Base-by-base conservation (phyloP, 2,329 filamentous ascomycete species). In the Colletotrichum eleusines region DNA sequence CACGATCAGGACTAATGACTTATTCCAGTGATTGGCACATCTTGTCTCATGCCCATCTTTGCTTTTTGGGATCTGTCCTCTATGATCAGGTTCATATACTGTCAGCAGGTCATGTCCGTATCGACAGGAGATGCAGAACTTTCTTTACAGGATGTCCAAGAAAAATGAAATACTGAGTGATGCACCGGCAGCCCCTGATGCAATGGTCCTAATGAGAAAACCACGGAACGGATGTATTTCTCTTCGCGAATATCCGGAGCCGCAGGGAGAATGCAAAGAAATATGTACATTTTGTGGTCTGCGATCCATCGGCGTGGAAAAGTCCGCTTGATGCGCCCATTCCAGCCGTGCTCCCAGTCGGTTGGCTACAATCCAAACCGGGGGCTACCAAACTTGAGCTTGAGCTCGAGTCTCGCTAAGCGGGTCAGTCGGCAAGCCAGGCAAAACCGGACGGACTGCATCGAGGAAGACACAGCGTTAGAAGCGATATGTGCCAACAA, bases 251-350 rank as follows among this genome's bases (percentile, higher is more conserved):
- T 48, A 31, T 40, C 57, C 57, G 48, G 46, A 33, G 48, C n/a
- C 16, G 57, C 62, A 66, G 44, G 28, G 9, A 18, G 40, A 50
- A 65, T 58, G 61, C 18, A 35, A 51, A 68, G 8, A 46, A 16
- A 26, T 38, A 26, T 31, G 48, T 18, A 46, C 46, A 50, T 28
- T 38, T 42, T 14, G 28, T 48, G 59, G 40, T 51, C 33, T 18
- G 28, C 26, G 20, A 51, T 20, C 48, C 60, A 23, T 42, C 18
- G 55, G 23, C 35, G 16, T 53, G 63, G n/a, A 42, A 26, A 35
- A 48, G 18, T 44, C 35, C 50, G 50, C 18, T 38, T 55, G 33
- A 35, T 11, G 35, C 31, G 28, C 51, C 66, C 61, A 65, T 69
- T 44, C 42, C 53, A 38, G 28, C 33, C 23, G 35, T 59, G 44